These are phyloP conservation scores for Isatis lusitanica DNA, from an alignment of 441 rosid species.

Conservation along the genomic window DNA sequence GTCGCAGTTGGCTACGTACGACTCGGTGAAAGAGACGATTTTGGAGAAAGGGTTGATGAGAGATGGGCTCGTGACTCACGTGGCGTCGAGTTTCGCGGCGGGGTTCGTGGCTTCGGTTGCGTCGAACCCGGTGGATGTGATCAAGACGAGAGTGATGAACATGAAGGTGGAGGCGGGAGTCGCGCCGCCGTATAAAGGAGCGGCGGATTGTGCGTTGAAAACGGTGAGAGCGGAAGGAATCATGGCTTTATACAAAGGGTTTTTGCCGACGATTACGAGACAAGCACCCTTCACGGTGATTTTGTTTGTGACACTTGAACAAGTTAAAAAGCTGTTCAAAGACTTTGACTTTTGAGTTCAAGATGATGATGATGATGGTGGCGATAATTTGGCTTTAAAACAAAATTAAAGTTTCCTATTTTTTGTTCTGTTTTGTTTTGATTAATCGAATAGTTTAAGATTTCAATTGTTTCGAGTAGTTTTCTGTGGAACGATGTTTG, in stretches of 20 bases:
- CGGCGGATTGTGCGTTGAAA: constrained; percentile 72
- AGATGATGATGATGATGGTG: constrained; percentile 24
- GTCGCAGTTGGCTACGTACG: constrained; percentile 82
- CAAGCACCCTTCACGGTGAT: constrained; percentile 88
- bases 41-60: constrained; percentile 48
- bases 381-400: constrained; percentile 27
- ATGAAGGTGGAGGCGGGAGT: constrained; percentile 69
- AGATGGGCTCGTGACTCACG: constrained; percentile 77
- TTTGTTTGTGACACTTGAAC: constrained; percentile 78
- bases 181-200: constrained; percentile 64
- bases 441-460: neutral
- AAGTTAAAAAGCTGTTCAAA: constrained; percentile 58
- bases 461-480: neutral
- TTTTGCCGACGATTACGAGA: constrained; percentile 73
- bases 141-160: constrained; percentile 85
- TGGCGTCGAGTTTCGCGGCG: constrained; percentile 72
- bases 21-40: constrained; percentile 69
- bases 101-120: constrained; percentile 83
- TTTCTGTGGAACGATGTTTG: neutral
- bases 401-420: neutral
- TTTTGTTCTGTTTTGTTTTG: neutral
- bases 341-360: constrained; percentile 45
- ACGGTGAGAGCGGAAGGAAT: constrained; percentile 71
- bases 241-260: constrained; percentile 72
- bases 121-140: constrained; percentile 86